Base-by-base conservation (phyloP, 2,329 filamentous ascomycete species). In the Apiospora malaysiana region DNA sequence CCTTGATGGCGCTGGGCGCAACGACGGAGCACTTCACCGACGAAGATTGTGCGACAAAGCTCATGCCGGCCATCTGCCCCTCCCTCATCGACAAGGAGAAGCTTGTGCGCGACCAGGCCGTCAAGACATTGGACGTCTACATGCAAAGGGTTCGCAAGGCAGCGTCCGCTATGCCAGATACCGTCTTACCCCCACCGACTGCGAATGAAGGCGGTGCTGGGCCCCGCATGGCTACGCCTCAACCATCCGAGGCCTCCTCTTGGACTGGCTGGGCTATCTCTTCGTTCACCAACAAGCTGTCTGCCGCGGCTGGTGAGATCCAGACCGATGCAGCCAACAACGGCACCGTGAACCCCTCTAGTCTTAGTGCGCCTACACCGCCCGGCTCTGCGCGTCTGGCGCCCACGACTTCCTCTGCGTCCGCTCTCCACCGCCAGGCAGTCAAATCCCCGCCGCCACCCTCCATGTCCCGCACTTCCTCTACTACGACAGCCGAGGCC, bases 241-340 rank as follows among this genome's bases (percentile, higher is more conserved):
- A 94, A 72, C 84, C 88, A 1, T 81, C 78, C 72, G 81, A 83
- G 65, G 89, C 87, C 49, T 87, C 91, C 2, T 87, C 87, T 4
- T 98, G 96, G 96, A 90, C 96, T 1, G 96, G 96, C 16, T 99
- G 96, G 96, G 96, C 96, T 1, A 98, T 99, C 70, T 98, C 96
- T 0, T 98, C 94, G 1, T 99, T 99, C 79, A 98, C 96, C 1
- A 98, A 98, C 82, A 98, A 97, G 77, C 81, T 98, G 16, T 91
- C 94, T 1, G 83, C 93, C 0, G 94, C 94, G 0, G 92, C 92
- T 10, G 96, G 96, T 23, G 93, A 98, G 71, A 99, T 99, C 73
- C 87, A 95, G 78, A 83, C 90, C 0, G 79, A 86, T 23, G 82
- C 85, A 37, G 10, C 21, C 43, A 69, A 42, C 69, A 86, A 86